Conservation (phyloP, 2,329 filamentous ascomycete genomes). For the Verticillium albo-atrum region DNA sequence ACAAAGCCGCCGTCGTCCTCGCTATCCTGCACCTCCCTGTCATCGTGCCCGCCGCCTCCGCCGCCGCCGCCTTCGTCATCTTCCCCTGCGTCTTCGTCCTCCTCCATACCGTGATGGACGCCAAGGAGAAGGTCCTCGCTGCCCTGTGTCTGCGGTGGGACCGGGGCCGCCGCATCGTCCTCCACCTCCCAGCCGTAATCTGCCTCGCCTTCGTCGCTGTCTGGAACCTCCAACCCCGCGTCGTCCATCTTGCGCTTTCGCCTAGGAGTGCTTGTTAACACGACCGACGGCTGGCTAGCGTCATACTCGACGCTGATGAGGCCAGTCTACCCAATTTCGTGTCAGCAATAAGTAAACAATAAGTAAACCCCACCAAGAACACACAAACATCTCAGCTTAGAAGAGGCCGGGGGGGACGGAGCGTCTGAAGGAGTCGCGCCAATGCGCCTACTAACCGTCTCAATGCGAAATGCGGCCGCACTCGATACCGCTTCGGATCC, state of each 20-base stretch:
- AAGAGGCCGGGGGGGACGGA: not conserved
- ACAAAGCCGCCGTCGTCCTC: conserved; percentile 11
- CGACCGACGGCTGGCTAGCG: conserved; percentile 26
- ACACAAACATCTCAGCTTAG: conserved; percentile 4
- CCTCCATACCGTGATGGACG: conserved; percentile 27
- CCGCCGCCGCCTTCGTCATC: conserved; percentile 14
- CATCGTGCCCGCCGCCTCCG: conserved; percentile 14
- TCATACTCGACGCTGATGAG: conserved; percentile 37
- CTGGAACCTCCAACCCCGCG: conserved; percentile 54
- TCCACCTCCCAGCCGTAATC: conserved; percentile 70
- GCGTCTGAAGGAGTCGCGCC: not conserved
- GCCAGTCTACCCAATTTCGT: conserved; percentile 30
- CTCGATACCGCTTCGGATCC: conserved; percentile 33
- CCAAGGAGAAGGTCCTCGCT: conserved; percentile 59
- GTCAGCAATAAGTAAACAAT: not conserved
- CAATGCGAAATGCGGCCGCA: conserved; percentile 45
- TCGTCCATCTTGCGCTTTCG: conserved; percentile 63
- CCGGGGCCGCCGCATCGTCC: conserved; percentile 57
- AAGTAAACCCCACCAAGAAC: conserved; percentile 5
- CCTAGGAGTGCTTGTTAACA: conserved; percentile 29
- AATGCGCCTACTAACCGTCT: conserved; percentile 31
- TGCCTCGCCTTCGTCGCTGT: conserved; percentile 61
- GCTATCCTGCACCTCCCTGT: conserved; percentile 11
- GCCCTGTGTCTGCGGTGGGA: conserved; percentile 64
- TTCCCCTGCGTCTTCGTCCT: conserved; percentile 31